Evolutionary conservation across 306 rosid species (phyloP), one percentile per base, ranked within the genome.

Genomic region (Fragaria ananassa): DNA sequence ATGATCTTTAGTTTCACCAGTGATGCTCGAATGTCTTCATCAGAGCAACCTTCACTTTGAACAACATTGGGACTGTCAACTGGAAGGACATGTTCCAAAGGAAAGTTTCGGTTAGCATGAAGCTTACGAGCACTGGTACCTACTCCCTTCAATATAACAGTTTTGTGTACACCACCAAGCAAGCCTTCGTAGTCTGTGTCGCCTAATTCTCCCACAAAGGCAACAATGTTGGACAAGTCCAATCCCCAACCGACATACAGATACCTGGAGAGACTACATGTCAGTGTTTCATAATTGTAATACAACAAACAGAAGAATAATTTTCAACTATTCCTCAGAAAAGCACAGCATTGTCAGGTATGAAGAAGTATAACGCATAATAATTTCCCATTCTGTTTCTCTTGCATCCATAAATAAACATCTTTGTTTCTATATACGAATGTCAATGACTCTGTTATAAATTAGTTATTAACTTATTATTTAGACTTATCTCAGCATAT

Each of bases 111-210:
- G 84, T 72, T 76, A 37, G 72, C 73, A 71, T 87, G 91, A 77
- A 87, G 86, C 68, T 57, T 83, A 21, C 73, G 53, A 42, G 89
- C 79, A 44, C 73, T 71, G 47, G 41, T 35, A 6, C 80, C 74
- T 12, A 84, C 66, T 51, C 87, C 87, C 73, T 75, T 86, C 65
- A 87, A 14, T 76, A 85, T 74, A 35, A 78, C 68, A 45, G 84
- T 85, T 74, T 83, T 87, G 79, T 81, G 91, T 42, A 74, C 53
- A 23, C 91, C 91, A 2, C 91, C 89, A 37, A 85, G 57, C 82
- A 85, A 70, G 56, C 85, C 86, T 81, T 87, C 91, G 61, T 87
- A 85, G 64, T 87, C 91, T 5, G 91, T 87, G 84, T 87, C 91
- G 2, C 91, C 91, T 23, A 46, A 74, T 77, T 87, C 91, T 76